Percentiles rank a stretch among this genome's conserved stretches.
Conservation (phyloP, 495 filamentous ascomycete species). For the Aspergillus nanangensis region DNA sequence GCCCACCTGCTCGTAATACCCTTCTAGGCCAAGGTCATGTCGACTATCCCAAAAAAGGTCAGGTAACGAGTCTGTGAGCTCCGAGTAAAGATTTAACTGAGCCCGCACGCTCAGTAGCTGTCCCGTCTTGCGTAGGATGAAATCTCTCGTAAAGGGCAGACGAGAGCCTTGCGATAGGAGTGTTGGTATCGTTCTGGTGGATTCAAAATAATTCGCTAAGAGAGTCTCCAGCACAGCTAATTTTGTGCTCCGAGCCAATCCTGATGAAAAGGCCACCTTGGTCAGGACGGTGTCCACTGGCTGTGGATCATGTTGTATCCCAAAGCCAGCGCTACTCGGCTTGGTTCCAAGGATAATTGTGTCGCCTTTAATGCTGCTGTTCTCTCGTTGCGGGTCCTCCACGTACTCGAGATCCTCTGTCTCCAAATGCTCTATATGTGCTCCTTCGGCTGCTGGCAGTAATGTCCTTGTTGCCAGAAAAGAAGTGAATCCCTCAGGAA, state of each 20-base stretch:
- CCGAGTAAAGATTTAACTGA: slow-evolving; percentile 93
- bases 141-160: slow-evolving; percentile 65
- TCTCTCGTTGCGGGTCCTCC: slow-evolving; percentile 69
- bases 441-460: slow-evolving; percentile 68
- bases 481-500: slow-evolving; percentile 65
- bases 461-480: slow-evolving; percentile 70
- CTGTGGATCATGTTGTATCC: slow-evolving; percentile 20
- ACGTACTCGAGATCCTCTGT: slow-evolving; percentile 87
- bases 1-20: slow-evolving; percentile 91
- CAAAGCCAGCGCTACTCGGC: slow-evolving; percentile 12
- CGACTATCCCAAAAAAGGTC: slow-evolving; percentile 96
- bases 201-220: slow-evolving; percentile 78
- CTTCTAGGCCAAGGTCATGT: slow-evolving; percentile 82
- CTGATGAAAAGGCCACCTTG: slow-evolving; percentile 95
- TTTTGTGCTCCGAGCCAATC: slow-evolving; percentile 92
- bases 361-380: slow-evolving; percentile 79
- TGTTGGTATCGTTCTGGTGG: slow-evolving; percentile 73
- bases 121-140: slow-evolving; percentile 89
- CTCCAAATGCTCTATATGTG: slow-evolving; percentile 65
- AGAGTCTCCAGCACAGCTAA: slow-evolving; percentile 86
- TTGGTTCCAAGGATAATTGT: slow-evolving; percentile 86
- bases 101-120: slow-evolving; percentile 87
- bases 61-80: slow-evolving; percentile 90
- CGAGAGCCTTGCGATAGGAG: slow-evolving; percentile 60
- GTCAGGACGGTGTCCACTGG: slow-evolving; percentile 75